These are phyloP conservation scores for Cystobasidiaceae sp. DNA, from an alignment of 1,284 basidiomycete species.

Conservation along the genomic window DNA sequence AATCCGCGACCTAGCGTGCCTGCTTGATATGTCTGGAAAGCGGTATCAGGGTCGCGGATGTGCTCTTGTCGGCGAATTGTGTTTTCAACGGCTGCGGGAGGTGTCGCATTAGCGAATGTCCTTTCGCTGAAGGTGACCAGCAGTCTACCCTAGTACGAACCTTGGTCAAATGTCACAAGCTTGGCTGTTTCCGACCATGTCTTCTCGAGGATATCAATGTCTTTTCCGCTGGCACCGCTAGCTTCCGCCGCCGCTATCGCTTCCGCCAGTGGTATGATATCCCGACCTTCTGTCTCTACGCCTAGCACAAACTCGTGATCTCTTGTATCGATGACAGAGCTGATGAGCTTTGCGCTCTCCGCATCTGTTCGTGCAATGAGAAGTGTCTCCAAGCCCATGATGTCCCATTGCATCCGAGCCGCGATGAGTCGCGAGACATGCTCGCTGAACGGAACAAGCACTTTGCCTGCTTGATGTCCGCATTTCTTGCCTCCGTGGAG, in stretches of 20 bases:
- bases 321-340: conserved; percentile 70
- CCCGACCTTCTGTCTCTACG: conserved; percentile 53
- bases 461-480: conserved; percentile 88
- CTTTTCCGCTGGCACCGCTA: conserved; percentile 60
- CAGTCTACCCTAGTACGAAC: conserved; percentile 50
- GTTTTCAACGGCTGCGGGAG: conserved; percentile 43
- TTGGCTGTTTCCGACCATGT: conserved; percentile 69
- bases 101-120: conserved; percentile 20
- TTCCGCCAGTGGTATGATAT: conserved; percentile 63
- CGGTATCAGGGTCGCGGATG: conserved; percentile 57
- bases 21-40: conserved; percentile 58
- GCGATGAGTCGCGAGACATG: conserved; percentile 77
- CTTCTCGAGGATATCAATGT: conserved; percentile 69
- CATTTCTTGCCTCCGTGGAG: conserved; percentile 90
- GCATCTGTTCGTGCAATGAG: conserved; percentile 87
- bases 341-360: conserved; percentile 79
- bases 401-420: conserved; percentile 78
- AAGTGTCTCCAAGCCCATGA: conserved; percentile 79
- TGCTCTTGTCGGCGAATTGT: conserved; percentile 54
- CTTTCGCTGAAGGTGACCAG: not conserved
- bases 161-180: conserved; percentile 77
- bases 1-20: conserved; percentile 51
- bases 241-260: conserved; percentile 68
- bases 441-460: conserved; percentile 79
- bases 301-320: conserved; percentile 71